Base-by-base conservation (phyloP, 768 basidiomycete species). In the Trametes gibbosa region DNA sequence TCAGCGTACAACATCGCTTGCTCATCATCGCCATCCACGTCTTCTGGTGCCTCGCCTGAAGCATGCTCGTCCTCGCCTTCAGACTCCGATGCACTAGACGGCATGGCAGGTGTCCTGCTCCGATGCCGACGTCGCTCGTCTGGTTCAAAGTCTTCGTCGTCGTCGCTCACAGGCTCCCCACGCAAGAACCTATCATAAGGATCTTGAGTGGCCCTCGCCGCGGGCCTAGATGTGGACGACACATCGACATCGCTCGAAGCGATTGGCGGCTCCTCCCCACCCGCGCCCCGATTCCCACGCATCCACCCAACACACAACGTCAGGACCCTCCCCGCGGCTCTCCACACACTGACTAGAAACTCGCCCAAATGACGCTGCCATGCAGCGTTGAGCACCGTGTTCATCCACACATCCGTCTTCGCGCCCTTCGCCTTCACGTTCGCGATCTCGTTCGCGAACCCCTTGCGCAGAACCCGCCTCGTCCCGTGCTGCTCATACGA, bases 141-240 rank as follows among this genome's bases (percentile, higher is more conserved):
- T 0, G 68, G 72, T 19, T 59, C 59, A 54, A 69, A 77, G 2
- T 78, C 79, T 16, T 76, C 77, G 16, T 77, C 80, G 48, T 81
- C 80, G 56, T 82, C 82, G 57, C 73, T 77, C 17, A 83, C 66
- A 6, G 67, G 74, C 53, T 88, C 86, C 12, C 85, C 88, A 16
- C 79, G 75, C 60, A 88, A 71, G 64, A 90, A 89, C 32, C 80
- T 75, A 58, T 73, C 70, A 68, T 88, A 89, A 1, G 80, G 57
- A 37, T 77, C 73, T 48, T 60, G 72, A 5, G 77, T 76, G 23
- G 63, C 73, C 43, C 60, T 61, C 16, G 29, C 34, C 12, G 16
- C n/a, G 27, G 42, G 6, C 5, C 47, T 13, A 23, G 12, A 29
- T 5, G 17, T 3, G 5, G 29, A 17, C 5, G 23, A 35, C 34